These are phyloP conservation scores for Russula olivacea DNA, from an alignment of 768 basidiomycete genomes.

Conservation along the genomic window DNA sequence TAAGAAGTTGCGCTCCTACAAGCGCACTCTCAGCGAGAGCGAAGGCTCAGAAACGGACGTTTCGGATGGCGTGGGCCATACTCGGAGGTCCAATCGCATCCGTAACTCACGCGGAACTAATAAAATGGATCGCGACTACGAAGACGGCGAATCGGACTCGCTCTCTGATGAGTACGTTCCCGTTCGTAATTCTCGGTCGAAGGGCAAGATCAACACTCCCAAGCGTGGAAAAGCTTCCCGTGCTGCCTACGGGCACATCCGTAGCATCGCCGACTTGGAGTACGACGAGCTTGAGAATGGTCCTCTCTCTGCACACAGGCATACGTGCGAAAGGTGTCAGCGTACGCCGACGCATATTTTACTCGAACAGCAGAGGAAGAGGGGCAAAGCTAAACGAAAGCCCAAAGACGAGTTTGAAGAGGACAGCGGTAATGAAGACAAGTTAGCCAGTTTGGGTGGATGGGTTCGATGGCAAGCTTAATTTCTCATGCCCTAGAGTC, in stretches of 20 bases:
- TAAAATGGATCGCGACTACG: slow-evolving; percentile 28
- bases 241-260: slow-evolving; percentile 48
- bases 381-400: slow-evolving; percentile 35
- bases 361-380: slow-evolving; percentile 34
- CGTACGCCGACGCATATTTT: slow-evolving; percentile 50
- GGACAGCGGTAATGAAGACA: slow-evolving; percentile 50
- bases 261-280: slow-evolving; percentile 38
- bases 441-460: slow-evolving; percentile 53
- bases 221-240: slow-evolving; percentile 35
- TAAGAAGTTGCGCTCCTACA: slow-evolving; percentile 47
- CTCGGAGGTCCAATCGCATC: slow-evolving; percentile 47
- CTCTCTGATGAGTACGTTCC: slow-evolving; percentile 24
- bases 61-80: slow-evolving; percentile 23
- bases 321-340: slow-evolving; percentile 69
- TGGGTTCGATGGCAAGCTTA: slow-evolving; percentile 75
- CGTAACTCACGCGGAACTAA: slow-evolving; percentile 37
- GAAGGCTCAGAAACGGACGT: slow-evolving; percentile 32
- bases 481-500: neutral
- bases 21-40: slow-evolving; percentile 35
- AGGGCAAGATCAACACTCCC: slow-evolving; percentile 28
- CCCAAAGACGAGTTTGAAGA: slow-evolving; percentile 50
- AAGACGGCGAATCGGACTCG: slow-evolving; percentile 23
- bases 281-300: slow-evolving; percentile 50
- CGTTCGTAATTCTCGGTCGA: slow-evolving; percentile 36
- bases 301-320: slow-evolving; percentile 54